A percentile compares a stretch with the other conserved stretches of the same genome.
phyloP scores from a whole-genome alignment of 1,284 basidiomycete genomes.

The Ganoderma boninense region DNA sequence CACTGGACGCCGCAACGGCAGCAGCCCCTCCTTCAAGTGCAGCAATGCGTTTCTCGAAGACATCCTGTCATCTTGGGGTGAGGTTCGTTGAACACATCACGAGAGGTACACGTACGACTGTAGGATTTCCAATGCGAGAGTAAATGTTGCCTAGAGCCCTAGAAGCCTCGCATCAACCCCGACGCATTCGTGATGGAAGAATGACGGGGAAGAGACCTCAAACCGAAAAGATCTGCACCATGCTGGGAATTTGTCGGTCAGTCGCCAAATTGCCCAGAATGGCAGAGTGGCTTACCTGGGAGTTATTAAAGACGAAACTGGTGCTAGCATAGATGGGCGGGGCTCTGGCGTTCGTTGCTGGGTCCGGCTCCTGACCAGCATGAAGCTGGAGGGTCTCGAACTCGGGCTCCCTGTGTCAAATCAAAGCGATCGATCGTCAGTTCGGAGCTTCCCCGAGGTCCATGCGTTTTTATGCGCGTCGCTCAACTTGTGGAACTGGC shows the following conservation, averaged over 20 bases:
- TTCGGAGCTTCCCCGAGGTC: neutral
- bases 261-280: neutral
- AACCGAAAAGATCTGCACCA: constrained; percentile 83
- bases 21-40: constrained; percentile 86
- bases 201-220: constrained; percentile 53
- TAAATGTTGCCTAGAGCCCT: constrained; percentile 80
- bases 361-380: constrained; percentile 79
- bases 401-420: constrained; percentile 65
- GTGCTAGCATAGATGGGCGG: constrained; percentile 85
- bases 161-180: neutral
- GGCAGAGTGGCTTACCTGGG: constrained; percentile 52
- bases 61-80: constrained; percentile 56
- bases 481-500: neutral
- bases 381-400: constrained; percentile 89
- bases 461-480: no score
- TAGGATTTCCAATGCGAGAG: constrained; percentile 83
- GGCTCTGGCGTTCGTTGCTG: constrained; percentile 80
- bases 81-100: neutral
- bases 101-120: constrained; percentile 62
- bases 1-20: constrained; percentile 82
- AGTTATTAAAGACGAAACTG: constrained; percentile 84
- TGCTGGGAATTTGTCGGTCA: constrained; percentile 56
- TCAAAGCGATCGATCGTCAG: neutral
- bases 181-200: neutral
- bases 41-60: constrained; percentile 89